A percentile compares a stretch with the other conserved stretches of the same genome.
These are phyloP conservation scores for Neofusicoccum umdonicola DNA, from an alignment of 2,329 filamentous ascomycete species.

Conservation along the genomic window DNA sequence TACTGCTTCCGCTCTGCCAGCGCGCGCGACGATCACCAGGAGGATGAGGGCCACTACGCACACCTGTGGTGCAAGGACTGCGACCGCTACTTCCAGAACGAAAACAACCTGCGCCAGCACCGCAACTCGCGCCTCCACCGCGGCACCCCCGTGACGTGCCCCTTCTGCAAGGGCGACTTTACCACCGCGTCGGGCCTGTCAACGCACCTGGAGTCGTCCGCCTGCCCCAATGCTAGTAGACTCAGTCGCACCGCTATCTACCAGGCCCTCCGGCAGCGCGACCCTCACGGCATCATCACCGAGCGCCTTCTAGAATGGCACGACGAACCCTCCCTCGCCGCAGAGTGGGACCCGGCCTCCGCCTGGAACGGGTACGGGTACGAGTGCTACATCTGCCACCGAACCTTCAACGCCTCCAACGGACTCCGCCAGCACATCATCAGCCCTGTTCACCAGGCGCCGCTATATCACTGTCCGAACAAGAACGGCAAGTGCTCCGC, in stretches of 20 bases:
- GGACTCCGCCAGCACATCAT: conserved; percentile 54
- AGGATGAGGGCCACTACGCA: conserved; percentile 20
- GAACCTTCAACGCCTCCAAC: conserved; percentile 35
- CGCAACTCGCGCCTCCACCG: conserved; percentile 53
- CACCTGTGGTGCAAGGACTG: conserved; percentile 22
- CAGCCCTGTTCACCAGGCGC: conserved; percentile 52
- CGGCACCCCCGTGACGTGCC: conserved; percentile 48
- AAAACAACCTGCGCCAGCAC: conserved; percentile 46
- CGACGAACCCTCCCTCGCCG: conserved; percentile 25
- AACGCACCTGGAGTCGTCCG: conserved; percentile 57
- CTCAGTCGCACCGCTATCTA: conserved; percentile 53
- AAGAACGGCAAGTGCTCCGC: conserved; percentile 34
- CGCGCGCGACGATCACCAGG: conserved; percentile 20
- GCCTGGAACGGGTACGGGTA: conserved; percentile 49
- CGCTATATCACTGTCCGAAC: conserved; percentile 47
- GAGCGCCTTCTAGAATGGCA: conserved; percentile 52
- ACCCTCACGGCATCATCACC: conserved; percentile 51
- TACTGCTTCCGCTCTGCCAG: background rate
- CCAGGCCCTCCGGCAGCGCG: conserved; percentile 44
- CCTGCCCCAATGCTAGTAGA: conserved; percentile 46
- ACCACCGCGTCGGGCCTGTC: conserved; percentile 54
- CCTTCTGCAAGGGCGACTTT: conserved; percentile 52
- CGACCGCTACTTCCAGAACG: conserved; percentile 23
- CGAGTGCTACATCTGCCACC: conserved; percentile 57
- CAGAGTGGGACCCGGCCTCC: conserved; percentile 35